Evolutionary conservation across 2,329 filamentous ascomycete genomes (phyloP).

Genomic region (Penicillium sp.): DNA sequence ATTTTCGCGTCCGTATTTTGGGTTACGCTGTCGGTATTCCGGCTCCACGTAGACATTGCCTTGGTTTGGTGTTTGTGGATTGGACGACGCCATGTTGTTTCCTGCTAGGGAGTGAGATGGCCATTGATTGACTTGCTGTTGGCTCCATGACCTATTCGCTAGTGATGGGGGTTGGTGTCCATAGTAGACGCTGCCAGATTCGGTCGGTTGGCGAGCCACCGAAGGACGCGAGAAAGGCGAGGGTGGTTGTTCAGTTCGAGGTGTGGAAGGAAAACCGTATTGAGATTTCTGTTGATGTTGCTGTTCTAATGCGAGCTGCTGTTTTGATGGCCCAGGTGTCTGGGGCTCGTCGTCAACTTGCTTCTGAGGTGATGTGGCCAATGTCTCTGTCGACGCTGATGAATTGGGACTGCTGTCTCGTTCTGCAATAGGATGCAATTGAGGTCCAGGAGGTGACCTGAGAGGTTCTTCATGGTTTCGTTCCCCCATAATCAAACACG

Average conservation of each 20-base stretch:
- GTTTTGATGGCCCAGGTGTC: not conserved
- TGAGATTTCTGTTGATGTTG: not conserved
- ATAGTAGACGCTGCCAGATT: conserved; percentile 12
- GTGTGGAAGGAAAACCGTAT: not conserved
- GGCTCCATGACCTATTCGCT: not conserved
- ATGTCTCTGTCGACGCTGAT: not conserved
- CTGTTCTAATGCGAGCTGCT: not conserved
- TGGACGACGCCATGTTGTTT: not conserved
- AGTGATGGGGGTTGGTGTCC: not conserved
- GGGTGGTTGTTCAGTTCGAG: conserved; percentile 1
- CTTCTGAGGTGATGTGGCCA: not conserved
- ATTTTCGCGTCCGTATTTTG: conserved; percentile 50
- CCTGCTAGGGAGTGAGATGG: conserved; percentile 9
- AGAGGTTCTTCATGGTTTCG: not conserved
- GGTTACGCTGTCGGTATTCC: conserved; percentile 33
- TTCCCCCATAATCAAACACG: not conserved
- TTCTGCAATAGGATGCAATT: conserved; percentile 8
- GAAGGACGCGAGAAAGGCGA: conserved; percentile 2
- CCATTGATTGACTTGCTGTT: conserved; percentile 3
- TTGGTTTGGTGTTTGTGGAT: not conserved
- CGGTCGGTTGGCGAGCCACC: conserved; percentile 9
- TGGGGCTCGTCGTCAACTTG: not conserved
- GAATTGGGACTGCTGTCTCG: conserved; percentile 4
- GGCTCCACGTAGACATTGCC: not conserved
- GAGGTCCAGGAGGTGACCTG: not conserved